Evolutionary conservation across 2,329 filamentous ascomycete genomes (phyloP).

Genomic region (Microcyclospora tardicrescens): DNA sequence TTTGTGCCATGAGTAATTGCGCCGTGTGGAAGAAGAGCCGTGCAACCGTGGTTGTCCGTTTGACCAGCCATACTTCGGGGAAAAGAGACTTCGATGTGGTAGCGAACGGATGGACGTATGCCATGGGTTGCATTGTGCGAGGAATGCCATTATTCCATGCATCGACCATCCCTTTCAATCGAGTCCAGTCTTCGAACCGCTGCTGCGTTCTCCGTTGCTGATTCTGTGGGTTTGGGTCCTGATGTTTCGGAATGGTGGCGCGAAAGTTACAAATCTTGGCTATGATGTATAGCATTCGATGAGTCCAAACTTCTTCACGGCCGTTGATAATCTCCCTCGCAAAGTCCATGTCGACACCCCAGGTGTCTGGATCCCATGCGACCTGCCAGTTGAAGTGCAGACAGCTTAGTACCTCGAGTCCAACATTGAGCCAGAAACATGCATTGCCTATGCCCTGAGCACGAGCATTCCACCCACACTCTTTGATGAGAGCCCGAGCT

Average conservation of each 20-base stretch:
- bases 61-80: conserved; percentile 80
- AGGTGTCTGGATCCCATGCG: conserved; percentile 80
- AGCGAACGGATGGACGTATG: conserved; percentile 57
- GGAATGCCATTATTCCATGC: conserved; percentile 69
- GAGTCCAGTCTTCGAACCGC: conserved; percentile 63
- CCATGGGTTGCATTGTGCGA: conserved; percentile 75
- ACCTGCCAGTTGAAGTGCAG: conserved; percentile 77
- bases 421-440: conserved; percentile 90
- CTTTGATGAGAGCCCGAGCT: conserved; percentile 71
- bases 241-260: conserved; percentile 50
- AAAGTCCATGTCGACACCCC: conserved; percentile 74
- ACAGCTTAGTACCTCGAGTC: conserved; percentile 80
- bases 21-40: conserved; percentile 82
- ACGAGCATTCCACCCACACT: conserved; percentile 76
- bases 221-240: conserved; percentile 40
- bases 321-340: conserved; percentile 43
- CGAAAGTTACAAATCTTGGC: conserved; percentile 81
- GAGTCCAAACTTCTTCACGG: conserved; percentile 73
- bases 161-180: conserved; percentile 69
- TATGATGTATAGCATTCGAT: conserved; percentile 77
- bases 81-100: conserved; percentile 61
- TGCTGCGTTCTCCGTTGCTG: conserved; percentile 52
- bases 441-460: conserved; percentile 69
- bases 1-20: conserved; percentile 66
- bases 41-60: conserved; percentile 66